Percentiles rank a stretch among this genome's conserved stretches.
Evolutionary conservation across 495 filamentous ascomycete species (phyloP).

Genomic region (Aspergillus haitiensis): DNA sequence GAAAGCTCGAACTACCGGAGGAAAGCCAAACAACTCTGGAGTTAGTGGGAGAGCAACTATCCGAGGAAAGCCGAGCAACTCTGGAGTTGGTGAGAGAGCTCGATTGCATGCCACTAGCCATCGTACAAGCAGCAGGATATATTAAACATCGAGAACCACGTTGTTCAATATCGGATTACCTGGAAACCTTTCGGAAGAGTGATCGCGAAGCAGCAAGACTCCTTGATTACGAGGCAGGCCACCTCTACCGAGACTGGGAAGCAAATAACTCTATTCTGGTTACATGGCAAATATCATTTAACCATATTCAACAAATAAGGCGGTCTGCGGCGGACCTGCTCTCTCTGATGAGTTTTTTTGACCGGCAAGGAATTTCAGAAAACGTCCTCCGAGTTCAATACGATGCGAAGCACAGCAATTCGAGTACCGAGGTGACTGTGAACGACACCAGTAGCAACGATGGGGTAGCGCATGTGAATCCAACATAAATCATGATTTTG

Average conservation of each 20-base stretch:
- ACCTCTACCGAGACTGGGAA: slow-evolving; percentile 35
- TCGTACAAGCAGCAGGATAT: slow-evolving; percentile 50
- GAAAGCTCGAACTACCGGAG: slow-evolving; percentile 30
- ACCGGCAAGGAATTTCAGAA: slow-evolving; percentile 37
- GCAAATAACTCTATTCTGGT: slow-evolving; percentile 39
- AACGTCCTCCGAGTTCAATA: slow-evolving; percentile 26
- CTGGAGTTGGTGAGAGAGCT: slow-evolving; percentile 38
- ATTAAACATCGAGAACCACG: slow-evolving; percentile 35
- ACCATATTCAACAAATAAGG: slow-evolving; percentile 37
- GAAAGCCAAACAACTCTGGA: slow-evolving; percentile 27
- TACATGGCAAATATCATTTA: slow-evolving; percentile 52
- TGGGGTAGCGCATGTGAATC: neutral
- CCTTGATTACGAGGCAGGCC: slow-evolving; percentile 40
- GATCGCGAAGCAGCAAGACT: slow-evolving; percentile 35
- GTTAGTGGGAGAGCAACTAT: too few relatives aligned
- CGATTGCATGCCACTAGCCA: slow-evolving; percentile 51
- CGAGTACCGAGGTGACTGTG: too few relatives aligned
- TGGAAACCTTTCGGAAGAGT: slow-evolving; percentile 33
- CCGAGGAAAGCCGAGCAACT: too few relatives aligned
- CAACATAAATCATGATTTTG: neutral
- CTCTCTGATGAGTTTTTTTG: slow-evolving; percentile 42
- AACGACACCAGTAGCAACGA: neutral
- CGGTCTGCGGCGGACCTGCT: slow-evolving; percentile 41
- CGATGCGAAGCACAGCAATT: too few relatives aligned
- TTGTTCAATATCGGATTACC: slow-evolving; percentile 34